These are phyloP conservation scores for Melastoma candidum DNA, from an alignment of 441 rosid genomes.

Conservation along the genomic window DNA sequence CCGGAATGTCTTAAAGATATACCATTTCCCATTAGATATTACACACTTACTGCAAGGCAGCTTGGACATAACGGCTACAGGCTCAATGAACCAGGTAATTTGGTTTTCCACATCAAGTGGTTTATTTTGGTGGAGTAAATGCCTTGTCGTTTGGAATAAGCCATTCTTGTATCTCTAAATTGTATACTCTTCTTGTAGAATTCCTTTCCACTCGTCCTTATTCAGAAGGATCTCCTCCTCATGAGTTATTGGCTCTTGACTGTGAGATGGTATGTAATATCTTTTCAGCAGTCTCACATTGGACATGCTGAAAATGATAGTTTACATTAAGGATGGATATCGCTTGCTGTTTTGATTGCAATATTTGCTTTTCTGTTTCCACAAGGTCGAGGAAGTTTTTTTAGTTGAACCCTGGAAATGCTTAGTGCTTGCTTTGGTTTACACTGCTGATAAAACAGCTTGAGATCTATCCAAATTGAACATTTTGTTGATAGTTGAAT, in stretches of 20 bases:
- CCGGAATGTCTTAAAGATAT: slow-evolving; percentile 43
- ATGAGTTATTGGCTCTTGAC: slow-evolving; percentile 76
- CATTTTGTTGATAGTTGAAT: slow-evolving; percentile 2
- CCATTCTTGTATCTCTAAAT: slow-evolving; percentile 13
- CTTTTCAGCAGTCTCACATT: slow-evolving; percentile 1
- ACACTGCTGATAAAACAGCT: not conserved
- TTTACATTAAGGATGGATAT: not conserved
- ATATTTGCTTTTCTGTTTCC: too few species aligned
- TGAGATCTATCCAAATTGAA: not conserved
- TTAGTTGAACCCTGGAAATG: not conserved
- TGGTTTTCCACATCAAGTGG: slow-evolving; percentile 1
- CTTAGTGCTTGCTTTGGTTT: too few species aligned
- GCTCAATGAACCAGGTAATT: slow-evolving; percentile 48
- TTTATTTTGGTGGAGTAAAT: slow-evolving; percentile 3
- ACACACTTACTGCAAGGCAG: slow-evolving; percentile 64
- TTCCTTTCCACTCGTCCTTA: slow-evolving; percentile 63
- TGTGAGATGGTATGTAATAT: slow-evolving; percentile 79
- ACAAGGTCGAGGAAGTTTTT: not conserved
- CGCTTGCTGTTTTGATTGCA: not conserved
- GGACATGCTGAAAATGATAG: not conserved
- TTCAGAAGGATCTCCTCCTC: slow-evolving; percentile 42
- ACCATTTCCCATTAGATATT: slow-evolving; percentile 68
- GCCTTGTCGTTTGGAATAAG: slow-evolving; percentile 7
- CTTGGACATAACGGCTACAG: slow-evolving; percentile 75
- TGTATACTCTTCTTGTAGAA: slow-evolving; percentile 29